These are phyloP conservation scores for Paralagenidium karlingii DNA, from an alignment of 352 stramenopile genomes.

Conservation along the genomic window DNA sequence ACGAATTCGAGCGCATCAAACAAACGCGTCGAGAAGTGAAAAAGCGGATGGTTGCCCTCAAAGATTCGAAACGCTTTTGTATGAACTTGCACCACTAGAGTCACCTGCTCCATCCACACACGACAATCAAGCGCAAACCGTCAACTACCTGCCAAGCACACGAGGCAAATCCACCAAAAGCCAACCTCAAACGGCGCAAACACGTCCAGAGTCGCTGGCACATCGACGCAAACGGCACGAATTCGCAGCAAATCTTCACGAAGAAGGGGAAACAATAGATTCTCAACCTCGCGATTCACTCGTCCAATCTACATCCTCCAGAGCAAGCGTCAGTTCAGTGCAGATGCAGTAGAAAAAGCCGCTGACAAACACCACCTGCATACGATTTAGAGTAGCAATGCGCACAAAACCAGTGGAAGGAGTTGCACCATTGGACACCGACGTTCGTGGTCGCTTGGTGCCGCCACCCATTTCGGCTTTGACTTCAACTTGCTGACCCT, in stretches of 20 bases:
- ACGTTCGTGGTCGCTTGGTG: constrained; percentile 39
- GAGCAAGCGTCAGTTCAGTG: too few species aligned
- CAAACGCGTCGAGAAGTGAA: constrained; percentile 46
- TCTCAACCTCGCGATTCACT: constrained; percentile 45
- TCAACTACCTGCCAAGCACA: background rate
- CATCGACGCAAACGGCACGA: constrained; percentile 25
- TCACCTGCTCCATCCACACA: constrained; percentile 13
- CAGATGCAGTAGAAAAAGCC: background rate
- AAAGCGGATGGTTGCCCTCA: constrained; percentile 33
- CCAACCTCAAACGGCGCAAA: constrained; percentile 56
- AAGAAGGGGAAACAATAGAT: constrained; percentile 44
- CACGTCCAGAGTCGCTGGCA: constrained; percentile 29
- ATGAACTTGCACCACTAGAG: constrained; percentile 46
- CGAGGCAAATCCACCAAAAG: background rate
- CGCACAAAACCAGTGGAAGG: constrained; percentile 33
- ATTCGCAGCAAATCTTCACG: constrained; percentile 37
- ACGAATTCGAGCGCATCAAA: constrained; percentile 48
- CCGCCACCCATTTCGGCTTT: constrained; percentile 59
- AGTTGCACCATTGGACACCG: background rate
- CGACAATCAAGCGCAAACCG: background rate
- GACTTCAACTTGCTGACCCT: constrained; percentile 35
- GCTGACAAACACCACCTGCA: constrained; percentile 6
- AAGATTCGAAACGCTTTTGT: constrained; percentile 51
- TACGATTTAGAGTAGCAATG: constrained; percentile 27
- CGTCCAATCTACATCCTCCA: constrained; percentile 31